Evolutionary conservation across 2,329 filamentous ascomycete genomes (phyloP), one percentile per base, ranked within the genome.

Genomic region (Pseudocercospora pini-densiflorae): DNA sequence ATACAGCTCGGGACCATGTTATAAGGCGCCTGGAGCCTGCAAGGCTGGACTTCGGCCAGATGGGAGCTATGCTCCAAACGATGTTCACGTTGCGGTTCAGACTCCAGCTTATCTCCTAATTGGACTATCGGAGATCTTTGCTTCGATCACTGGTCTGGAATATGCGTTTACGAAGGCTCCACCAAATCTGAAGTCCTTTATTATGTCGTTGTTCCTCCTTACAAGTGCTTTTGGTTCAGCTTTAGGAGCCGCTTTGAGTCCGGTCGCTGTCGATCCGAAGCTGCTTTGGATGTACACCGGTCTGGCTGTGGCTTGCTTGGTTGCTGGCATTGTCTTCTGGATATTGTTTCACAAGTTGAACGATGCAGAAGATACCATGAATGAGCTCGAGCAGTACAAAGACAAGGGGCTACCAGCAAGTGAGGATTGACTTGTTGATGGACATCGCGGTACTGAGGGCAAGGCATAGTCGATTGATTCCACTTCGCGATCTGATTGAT

Each of bases 171-270:
- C 78, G 5, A 81, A 81, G 43, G 81, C 81, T 3, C 81, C 81
- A 0, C 72, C 77, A 53, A 78, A 76, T 24, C 81, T 83, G 80
- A 82, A 81, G 63, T 70, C 65, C 12, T 70, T 69, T 19, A 69
- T 70, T 21, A 71, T 70, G 67, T 68, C 65, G 23, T 47, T 71
- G 47, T 71, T 71, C 55, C 77, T 76, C 31, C 79, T 82, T 36
- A 80, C 81, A 57, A 81, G 80, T 23, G 87, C 86, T 1, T 81
- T 86, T 51, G 86, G 85, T 1, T 83, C 86, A 3, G 85, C 84
- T 33, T 78, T 92, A 31, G 87, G 86, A 0, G 85, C 88, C 68
- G 84, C 87, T 2, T 79, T 91, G n/a, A 84, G 86, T 5, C 86
- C 88, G 0, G 77, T 83, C 19, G 85, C 87, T 12, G 83, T 83